These are phyloP conservation scores for Xylaria palmicola DNA, from an alignment of 495 filamentous ascomycete species.

Conservation along the genomic window DNA sequence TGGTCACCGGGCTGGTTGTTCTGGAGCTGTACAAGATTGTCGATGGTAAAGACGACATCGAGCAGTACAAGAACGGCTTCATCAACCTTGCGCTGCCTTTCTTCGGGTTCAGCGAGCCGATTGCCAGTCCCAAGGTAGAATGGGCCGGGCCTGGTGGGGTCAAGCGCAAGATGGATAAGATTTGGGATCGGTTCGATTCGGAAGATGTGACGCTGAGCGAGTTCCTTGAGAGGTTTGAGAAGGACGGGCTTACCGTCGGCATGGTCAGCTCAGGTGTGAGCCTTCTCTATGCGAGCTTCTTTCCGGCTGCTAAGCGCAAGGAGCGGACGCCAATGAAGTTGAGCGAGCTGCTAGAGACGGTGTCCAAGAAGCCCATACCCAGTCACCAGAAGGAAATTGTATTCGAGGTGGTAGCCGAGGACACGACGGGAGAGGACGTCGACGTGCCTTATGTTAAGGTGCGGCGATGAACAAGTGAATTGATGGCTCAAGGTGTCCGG, in stretches of 20 bases:
- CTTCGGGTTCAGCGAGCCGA: slow-evolving; percentile 96
- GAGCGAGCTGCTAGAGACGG: slow-evolving; percentile 81
- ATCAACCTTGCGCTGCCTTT: slow-evolving; percentile 95
- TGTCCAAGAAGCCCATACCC: slow-evolving; percentile 90
- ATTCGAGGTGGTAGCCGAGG: slow-evolving; percentile 93
- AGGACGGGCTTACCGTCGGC: slow-evolving; percentile 75
- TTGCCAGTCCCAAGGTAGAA: slow-evolving; percentile 85
- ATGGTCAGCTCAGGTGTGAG: slow-evolving; percentile 98
- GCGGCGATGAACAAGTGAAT: not conserved
- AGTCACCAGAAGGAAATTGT: slow-evolving; percentile 92
- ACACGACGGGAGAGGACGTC: slow-evolving; percentile 86
- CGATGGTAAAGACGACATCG: slow-evolving; percentile 90
- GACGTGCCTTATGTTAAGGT: slow-evolving; percentile 98
- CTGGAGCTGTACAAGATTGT: slow-evolving; percentile 96
- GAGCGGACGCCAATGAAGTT: slow-evolving; percentile 61
- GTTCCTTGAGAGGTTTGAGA: slow-evolving; percentile 76
- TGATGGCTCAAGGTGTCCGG: not conserved
- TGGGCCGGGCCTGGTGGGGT: slow-evolving; percentile 67
- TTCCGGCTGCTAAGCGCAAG: slow-evolving; percentile 82
- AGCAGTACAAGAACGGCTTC: slow-evolving; percentile 99
- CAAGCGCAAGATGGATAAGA: slow-evolving; percentile 85
- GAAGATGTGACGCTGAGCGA: slow-evolving; percentile 80
- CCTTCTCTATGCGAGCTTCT: slow-evolving; percentile 94
- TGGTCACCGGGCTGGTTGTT: slow-evolving; percentile 90
- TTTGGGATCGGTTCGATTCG: slow-evolving; percentile 98